Evolutionary conservation across 768 basidiomycete genomes (phyloP), one percentile per base, ranked within the genome.

Genomic region (Chalciporus chontae): DNA sequence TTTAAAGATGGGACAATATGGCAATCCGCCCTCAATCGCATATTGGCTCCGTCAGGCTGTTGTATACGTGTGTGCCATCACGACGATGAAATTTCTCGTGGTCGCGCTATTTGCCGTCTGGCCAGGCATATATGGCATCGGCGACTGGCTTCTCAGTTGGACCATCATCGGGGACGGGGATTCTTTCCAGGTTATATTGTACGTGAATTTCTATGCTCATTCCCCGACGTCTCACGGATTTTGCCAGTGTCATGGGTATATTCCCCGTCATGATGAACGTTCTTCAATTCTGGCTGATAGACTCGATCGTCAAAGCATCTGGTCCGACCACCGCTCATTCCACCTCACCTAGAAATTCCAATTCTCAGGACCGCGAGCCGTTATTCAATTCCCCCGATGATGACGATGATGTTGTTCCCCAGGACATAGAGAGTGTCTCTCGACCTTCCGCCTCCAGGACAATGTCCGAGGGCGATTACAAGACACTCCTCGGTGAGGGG

Each of bases 201-300:
- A 62, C 55, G 89, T 77, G 31, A 40, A 23, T 19, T 47, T 23
- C 51, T 21, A 26, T 3, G 1, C 32, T 45, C 59, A 10, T 14
- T n/a, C 13, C 8, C 15, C 43, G 32, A 21, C 7, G 21, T 41
- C 53, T 61, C 15, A 66, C 45, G 31, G 24, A 9, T 19, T 8
- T 49, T 50, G 27, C 19, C 55, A 91, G 88, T 57, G 86, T 85
- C 19, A 94, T 97, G 90, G 90, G 91, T 45, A 68, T 95, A 45
- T 93, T 94, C 71, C 94, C 93, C 0, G 87, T 89, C 56, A 71
- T 84, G 38, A 90, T 91, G 89, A 93, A 93, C 66, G 71, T 92
- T 32, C 58, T 91, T 10, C 95, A 98, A 65, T 97, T 97, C 77
- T 94, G 94, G 84, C 73, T 96, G 44, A 94, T 96, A 50, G 92